phyloP scores from a whole-genome alignment of 345 rosid genomes.

The Eucalyptus pauciflora region DNA sequence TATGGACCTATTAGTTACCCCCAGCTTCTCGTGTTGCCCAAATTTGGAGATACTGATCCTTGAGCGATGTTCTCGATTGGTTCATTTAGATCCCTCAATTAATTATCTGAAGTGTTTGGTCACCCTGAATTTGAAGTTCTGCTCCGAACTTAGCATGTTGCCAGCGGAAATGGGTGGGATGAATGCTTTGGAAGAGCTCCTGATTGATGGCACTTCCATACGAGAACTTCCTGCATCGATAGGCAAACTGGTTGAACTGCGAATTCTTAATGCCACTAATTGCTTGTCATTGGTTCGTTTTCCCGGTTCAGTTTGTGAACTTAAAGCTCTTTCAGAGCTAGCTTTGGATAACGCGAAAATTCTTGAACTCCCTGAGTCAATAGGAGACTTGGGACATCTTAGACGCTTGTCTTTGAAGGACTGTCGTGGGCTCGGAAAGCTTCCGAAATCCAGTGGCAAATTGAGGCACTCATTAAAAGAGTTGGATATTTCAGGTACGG shows the following conservation, averaged over 20 bases:
- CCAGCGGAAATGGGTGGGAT: rapidly evolving
- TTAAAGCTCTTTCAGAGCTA: not conserved
- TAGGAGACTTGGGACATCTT: rapidly evolving
- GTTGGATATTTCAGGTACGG: not conserved
- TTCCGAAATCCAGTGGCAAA: not conserved
- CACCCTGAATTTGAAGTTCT: not conserved
- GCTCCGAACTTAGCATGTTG: not conserved
- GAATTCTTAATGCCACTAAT: not conserved
- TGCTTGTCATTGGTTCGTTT: not conserved
- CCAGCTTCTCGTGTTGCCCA: not conserved
- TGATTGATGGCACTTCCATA: not conserved
- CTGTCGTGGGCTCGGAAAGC: not conserved
- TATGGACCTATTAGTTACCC: not conserved
- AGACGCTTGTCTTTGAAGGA: not conserved
- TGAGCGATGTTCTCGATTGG: not conserved
- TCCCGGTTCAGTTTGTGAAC: not conserved
- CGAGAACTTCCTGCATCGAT: not conserved
- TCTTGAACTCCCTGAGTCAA: not conserved
- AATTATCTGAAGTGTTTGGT: rapidly evolving
- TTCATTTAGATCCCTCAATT: not conserved
- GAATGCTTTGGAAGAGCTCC: not conserved
- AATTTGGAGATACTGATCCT: not conserved
- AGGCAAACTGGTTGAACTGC: not conserved
- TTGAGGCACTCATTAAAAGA: not conserved
- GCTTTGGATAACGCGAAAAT: not conserved